Evolutionary conservation across 2,329 filamentous ascomycete genomes (phyloP), one percentile per base, ranked within the genome.

Genomic region (Hawksworthiomyces lignivorus): DNA sequence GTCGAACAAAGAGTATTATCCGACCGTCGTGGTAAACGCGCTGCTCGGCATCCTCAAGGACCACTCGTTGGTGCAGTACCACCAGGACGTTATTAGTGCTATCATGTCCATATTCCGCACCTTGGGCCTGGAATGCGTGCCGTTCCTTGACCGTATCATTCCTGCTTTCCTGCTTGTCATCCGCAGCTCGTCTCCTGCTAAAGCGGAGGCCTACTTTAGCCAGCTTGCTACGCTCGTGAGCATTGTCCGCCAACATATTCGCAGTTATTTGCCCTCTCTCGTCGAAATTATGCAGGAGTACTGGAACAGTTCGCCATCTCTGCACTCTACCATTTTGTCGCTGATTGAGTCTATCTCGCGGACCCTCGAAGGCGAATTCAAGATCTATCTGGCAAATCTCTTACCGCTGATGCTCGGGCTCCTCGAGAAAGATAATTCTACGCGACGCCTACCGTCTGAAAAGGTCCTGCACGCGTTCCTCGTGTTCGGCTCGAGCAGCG

Each of bases 51-150:
- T 98, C 51, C 67, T 98, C 27, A 94, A 90, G 55, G 92, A 98
- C 53, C 80, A 82, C 20, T 97, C 92, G 0, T 70, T 98, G 5
- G 78, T 83, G 11, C 86, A 94, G 55, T 90, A 95, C 54, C 94
- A 98, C 56, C 90, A 88, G 4, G 80, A 84, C 10, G 90, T 97
- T 12, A 92, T 98, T 39, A 92, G 97, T 60, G 92, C 92, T 5
- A 94, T 98, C 54, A 97, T 98, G 81, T 95, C 87, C 53, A 98
- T 98, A 45, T 98, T 98, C 65, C 86, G 92, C 53, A 98, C 94
- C 0, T 74, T 98, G 47, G 92, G 92, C 3, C 68, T 98, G 53
- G 95, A 97, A 59, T 98, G 92, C 59, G 90, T 98, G 8, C 85
- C 87, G 0, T 98, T 97, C 62, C 76, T 98, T 2, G 84, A 86